phyloP scores from a whole-genome alignment of 2,329 filamentous ascomycete genomes.

The Bipolaris sorokiniana region DNA sequence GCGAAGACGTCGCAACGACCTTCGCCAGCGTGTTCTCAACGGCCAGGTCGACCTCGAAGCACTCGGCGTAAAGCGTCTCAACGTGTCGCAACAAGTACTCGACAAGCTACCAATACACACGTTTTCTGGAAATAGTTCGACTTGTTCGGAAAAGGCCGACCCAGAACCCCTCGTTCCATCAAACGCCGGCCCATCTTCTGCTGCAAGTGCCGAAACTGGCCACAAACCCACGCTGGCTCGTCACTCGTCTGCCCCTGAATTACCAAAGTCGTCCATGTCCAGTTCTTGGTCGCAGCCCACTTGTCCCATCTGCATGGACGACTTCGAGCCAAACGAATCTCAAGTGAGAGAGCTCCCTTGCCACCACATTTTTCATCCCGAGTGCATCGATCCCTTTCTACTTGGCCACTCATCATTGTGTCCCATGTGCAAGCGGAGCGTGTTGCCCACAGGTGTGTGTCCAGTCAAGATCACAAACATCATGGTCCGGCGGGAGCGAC shows the following conservation, averaged over 20 bases:
- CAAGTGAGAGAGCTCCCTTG: constrained; percentile 86
- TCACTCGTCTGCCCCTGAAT: constrained; percentile 28
- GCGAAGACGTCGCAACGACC: constrained; percentile 67
- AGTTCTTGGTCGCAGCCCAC: constrained; percentile 70
- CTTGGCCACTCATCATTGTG: constrained; percentile 81
- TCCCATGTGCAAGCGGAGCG: constrained; percentile 85
- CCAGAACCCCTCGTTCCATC: constrained; percentile 18
- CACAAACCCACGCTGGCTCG: constrained; percentile 22
- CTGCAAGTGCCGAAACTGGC: constrained; percentile 24
- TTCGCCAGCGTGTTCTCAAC: constrained; percentile 72
- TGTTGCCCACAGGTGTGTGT: constrained; percentile 70
- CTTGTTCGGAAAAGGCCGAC: constrained; percentile 26
- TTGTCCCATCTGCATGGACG: constrained; percentile 89
- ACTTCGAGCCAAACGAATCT: constrained; percentile 72
- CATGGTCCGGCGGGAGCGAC: constrained; percentile 83
- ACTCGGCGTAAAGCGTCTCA: constrained; percentile 81
- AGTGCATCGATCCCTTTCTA: constrained; percentile 88
- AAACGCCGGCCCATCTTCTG: constrained; percentile 15
- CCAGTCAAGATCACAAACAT: constrained; percentile 67
- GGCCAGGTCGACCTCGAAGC: constrained; percentile 88
- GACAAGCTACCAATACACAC: constrained; percentile 78
- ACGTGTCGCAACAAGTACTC: constrained; percentile 74
- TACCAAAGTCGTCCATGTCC: constrained; percentile 14
- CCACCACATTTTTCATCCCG: constrained; percentile 89
- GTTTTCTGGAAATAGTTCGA: constrained; percentile 58